These are phyloP conservation scores for Phaseolus coccineus DNA, from an alignment of 331 rosid genomes.

Conservation along the genomic window DNA sequence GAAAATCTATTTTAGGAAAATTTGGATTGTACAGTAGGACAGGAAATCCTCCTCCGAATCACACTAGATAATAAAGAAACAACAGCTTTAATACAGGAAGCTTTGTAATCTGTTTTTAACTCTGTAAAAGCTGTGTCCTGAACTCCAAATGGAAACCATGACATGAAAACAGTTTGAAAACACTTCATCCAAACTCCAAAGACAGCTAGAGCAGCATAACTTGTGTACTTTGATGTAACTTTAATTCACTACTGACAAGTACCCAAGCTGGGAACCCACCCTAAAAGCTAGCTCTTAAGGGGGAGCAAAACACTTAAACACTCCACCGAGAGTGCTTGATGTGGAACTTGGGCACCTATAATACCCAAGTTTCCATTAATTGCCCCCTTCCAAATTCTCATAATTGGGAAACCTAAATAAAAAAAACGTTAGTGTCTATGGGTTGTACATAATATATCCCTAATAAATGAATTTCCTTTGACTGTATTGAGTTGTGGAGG, in stretches of 20 bases:
- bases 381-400: neutral
- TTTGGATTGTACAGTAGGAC: neutral
- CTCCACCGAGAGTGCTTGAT: no score
- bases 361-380: no score
- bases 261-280: no score
- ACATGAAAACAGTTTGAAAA: neutral
- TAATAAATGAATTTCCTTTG: constrained; percentile 3
- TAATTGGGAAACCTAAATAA: neutral
- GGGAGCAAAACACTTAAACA: no score
- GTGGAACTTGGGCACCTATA: no score
- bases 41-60: neutral
- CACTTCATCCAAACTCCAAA: constrained; percentile 1
- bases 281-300: no score
- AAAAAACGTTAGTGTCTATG: neutral
- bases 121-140: neutral
- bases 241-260: neutral
- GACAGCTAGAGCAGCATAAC: neutral
- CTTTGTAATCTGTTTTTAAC: neutral
- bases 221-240: neutral
- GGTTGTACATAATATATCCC: neutral
- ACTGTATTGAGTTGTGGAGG: neutral
- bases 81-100: neutral
- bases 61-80: neutral
- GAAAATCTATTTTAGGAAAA: neutral
- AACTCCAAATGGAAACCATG: constrained; percentile 2